These are phyloP conservation scores for Drosera spatulata DNA, from an alignment of 179 eudicot genomes.

Conservation along the genomic window DNA sequence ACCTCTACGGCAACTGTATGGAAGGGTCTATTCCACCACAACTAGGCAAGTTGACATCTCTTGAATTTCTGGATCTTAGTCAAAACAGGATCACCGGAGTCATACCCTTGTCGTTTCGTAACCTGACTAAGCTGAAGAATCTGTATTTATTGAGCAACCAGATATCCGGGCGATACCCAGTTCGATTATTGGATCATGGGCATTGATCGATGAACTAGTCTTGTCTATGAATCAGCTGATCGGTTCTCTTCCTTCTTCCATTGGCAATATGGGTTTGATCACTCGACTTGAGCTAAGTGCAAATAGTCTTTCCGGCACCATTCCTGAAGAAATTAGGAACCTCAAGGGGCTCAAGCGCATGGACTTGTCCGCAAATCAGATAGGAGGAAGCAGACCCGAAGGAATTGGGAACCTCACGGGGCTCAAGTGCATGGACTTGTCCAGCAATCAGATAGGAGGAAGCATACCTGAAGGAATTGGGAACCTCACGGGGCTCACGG, in stretches of 20 bases:
- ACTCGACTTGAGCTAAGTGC: slow-evolving; percentile 45
- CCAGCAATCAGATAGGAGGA: too few species aligned
- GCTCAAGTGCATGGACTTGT: too few species aligned
- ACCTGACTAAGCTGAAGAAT: slow-evolving; percentile 23
- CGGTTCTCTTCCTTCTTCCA: slow-evolving; percentile 45
- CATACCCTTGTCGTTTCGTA: slow-evolving; percentile 38
- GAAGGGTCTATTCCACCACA: slow-evolving; percentile 51
- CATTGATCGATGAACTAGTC: slow-evolving; percentile 13
- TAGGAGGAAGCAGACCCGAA: slow-evolving; percentile 38
- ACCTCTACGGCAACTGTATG: slow-evolving; percentile 49
- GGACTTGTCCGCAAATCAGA: slow-evolving; percentile 49
- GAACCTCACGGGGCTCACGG: slow-evolving; percentile 24
- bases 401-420: too few species aligned
- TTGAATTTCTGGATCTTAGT: slow-evolving; percentile 37
- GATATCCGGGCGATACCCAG: slow-evolving; percentile 35
- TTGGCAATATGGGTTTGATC: slow-evolving; percentile 26
- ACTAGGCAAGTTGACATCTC: slow-evolving; percentile 36
- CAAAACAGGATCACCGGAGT: slow-evolving; percentile 43
- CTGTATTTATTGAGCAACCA: slow-evolving; percentile 38
- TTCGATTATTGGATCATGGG: slow-evolving; percentile 22
- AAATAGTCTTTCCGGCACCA: slow-evolving; percentile 31
- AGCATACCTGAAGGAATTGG: slow-evolving; percentile 26
- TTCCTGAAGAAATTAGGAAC: slow-evolving; percentile 45
- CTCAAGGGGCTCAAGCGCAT: slow-evolving; percentile 27
- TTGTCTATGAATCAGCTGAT: slow-evolving; percentile 18